phyloP scores from a whole-genome alignment of 1,139 yeast genomes.

The Nadsonia commutata region DNA sequence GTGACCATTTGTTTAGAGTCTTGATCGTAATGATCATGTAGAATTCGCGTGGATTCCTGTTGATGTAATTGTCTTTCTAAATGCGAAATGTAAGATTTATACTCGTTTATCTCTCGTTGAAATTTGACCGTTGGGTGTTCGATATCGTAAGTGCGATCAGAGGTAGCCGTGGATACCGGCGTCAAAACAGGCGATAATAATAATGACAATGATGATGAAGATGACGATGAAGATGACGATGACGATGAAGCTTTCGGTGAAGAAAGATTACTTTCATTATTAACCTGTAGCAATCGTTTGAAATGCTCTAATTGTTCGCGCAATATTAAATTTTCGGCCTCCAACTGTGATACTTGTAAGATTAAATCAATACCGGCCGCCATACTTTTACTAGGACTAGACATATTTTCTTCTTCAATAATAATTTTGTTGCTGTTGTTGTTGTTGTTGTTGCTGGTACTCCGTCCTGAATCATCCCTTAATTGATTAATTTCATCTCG shows the following conservation, averaged over 20 bases:
- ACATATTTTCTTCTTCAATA: neutral
- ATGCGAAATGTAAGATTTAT: constrained; percentile 46
- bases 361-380: constrained; percentile 1
- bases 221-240: no score
- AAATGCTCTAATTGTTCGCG: constrained; percentile 58
- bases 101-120: constrained; percentile 43
- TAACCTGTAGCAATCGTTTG: constrained; percentile 29
- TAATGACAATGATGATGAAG: no score
- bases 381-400: constrained; percentile 1
- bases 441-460: neutral
- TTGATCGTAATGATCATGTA: constrained; percentile 4
- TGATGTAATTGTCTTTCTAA: constrained; percentile 43
- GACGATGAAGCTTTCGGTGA: no score
- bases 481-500: constrained; percentile 22
- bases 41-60: constrained; percentile 16
- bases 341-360: constrained; percentile 31
- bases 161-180: no score
- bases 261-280: constrained; percentile 4
- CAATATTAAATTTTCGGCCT: constrained; percentile 46
- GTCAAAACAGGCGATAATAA: no score
- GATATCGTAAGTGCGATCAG: no score
- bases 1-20: constrained; percentile 23
- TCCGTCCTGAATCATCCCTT: constrained; percentile 9
- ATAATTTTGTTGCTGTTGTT: neutral
- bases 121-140: no score